Evolutionary conservation across 2,329 filamentous ascomycete species (phyloP).

Genomic region (Orbilia quercus): DNA sequence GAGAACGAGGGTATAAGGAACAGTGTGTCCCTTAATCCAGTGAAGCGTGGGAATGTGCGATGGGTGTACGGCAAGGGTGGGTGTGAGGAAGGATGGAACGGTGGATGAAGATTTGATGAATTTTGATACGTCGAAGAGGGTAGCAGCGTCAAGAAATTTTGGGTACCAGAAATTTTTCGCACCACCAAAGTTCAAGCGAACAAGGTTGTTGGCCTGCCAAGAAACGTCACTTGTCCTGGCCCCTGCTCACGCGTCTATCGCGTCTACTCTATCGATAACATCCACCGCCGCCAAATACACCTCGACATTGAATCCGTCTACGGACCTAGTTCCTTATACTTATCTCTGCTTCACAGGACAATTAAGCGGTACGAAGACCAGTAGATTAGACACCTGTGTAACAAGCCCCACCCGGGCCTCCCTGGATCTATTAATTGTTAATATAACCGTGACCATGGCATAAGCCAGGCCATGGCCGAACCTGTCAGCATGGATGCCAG

Average conservation of each 20-base stretch:
- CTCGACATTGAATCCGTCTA: background rate
- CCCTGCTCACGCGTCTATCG: conserved; percentile 48
- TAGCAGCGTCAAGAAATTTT: conserved; percentile 44
- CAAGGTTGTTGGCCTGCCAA: conserved; percentile 35
- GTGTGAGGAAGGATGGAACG: background rate
- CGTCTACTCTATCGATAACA: conserved; percentile 33
- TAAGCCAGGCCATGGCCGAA: conserved; percentile 16
- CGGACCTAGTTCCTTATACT: too few species aligned
- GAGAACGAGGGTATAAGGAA: conserved; percentile 58
- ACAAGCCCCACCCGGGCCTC: background rate
- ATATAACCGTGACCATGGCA: conserved; percentile 20
- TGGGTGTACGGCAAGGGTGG: conserved; percentile 4
- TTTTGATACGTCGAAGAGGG: conserved; percentile 8
- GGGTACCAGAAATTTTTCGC: conserved; percentile 54
- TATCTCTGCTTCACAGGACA: background rate
- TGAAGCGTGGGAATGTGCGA: conserved; percentile 3
- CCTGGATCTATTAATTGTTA: background rate
- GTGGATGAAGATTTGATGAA: background rate
- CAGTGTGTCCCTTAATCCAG: conserved; percentile 41
- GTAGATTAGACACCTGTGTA: background rate
- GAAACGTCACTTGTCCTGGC: conserved; percentile 27
- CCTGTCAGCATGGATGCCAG: conserved; percentile 53
- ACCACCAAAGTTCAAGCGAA: conserved; percentile 18
- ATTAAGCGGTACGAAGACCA: background rate
- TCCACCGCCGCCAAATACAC: background rate